These are phyloP conservation scores for Mychonastes homosphaera DNA, from an alignment of 139 green algal genomes.

Conservation along the genomic window DNA sequence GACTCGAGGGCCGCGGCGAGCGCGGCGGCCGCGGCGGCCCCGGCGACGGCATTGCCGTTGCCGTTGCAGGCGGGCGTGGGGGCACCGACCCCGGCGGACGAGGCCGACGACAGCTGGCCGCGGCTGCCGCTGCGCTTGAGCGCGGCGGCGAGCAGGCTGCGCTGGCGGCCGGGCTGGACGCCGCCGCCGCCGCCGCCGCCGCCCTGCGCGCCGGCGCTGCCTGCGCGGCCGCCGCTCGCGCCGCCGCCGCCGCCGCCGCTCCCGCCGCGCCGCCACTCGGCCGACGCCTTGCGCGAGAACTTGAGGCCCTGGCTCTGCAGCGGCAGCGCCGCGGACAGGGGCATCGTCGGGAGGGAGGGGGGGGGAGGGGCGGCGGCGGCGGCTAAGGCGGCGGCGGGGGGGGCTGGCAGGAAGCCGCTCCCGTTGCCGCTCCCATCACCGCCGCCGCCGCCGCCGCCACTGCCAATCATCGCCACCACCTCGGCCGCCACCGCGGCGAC, in stretches of 20 bases:
- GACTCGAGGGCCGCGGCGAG: neutral
- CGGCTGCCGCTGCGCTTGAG: conserved; percentile 11
- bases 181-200: neutral
- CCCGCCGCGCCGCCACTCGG: conserved; percentile 17
- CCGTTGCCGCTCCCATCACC: no score
- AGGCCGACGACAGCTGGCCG: neutral
- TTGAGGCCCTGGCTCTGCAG: neutral
- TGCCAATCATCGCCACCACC: no score
- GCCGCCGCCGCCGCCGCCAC: no score
- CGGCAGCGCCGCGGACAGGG: neutral
- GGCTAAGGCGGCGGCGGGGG: no score
- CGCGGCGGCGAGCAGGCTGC: conserved; percentile 14
- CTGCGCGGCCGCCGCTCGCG: neutral
- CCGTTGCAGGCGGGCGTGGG: neutral
- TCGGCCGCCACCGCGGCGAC: no score
- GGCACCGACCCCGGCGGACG: neutral
- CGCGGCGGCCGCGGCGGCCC: neutral
- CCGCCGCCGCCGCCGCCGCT: conserved; percentile 4
- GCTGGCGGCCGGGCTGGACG: no score
- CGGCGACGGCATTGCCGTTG: neutral
- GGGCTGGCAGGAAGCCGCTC: no score
- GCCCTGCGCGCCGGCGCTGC: no score
- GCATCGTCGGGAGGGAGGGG: neutral
- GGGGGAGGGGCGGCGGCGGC: neutral
- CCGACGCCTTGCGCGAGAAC: conserved; percentile 21